Evolutionary conservation across 2,329 filamentous ascomycete species (phyloP).

Genomic region (Cladosporium sp.): DNA sequence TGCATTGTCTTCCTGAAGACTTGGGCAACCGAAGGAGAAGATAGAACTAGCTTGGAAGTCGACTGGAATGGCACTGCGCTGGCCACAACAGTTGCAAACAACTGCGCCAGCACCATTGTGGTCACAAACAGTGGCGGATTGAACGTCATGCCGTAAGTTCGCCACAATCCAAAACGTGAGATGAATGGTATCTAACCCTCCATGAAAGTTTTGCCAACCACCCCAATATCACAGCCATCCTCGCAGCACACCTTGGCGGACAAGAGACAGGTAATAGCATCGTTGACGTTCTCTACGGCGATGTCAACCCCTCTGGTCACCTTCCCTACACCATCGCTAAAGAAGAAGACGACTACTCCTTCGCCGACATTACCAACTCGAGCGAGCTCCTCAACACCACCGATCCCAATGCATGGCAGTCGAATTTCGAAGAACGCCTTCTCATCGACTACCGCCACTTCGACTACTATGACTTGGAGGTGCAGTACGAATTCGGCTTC

Average conservation of each 20-base stretch:
- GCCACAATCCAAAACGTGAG: constrained; percentile 41
- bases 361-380: constrained; percentile 35
- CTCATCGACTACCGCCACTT: constrained; percentile 54
- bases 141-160: constrained; percentile 37
- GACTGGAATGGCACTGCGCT: constrained; percentile 41
- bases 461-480: constrained; percentile 36
- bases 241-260: constrained; percentile 40
- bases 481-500: constrained; percentile 30
- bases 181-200: background rate
- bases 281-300: constrained; percentile 37
- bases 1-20: constrained; percentile 59
- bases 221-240: constrained; percentile 38
- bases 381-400: constrained; percentile 29
- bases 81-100: constrained; percentile 38
- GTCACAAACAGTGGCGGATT: constrained; percentile 41
- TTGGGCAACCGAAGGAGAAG: constrained; percentile 44
- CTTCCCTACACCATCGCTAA: constrained; percentile 38
- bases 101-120: constrained; percentile 34
- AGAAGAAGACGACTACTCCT: constrained; percentile 30
- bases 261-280: constrained; percentile 39
- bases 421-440: constrained; percentile 49
- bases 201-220: constrained; percentile 34
- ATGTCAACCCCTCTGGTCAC: constrained; percentile 36
- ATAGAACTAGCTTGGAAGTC: constrained; percentile 40
- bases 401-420: constrained; percentile 40